Base-by-base conservation (phyloP, 371 early-diverging fungal species). In the Mortierella sp. region DNA sequence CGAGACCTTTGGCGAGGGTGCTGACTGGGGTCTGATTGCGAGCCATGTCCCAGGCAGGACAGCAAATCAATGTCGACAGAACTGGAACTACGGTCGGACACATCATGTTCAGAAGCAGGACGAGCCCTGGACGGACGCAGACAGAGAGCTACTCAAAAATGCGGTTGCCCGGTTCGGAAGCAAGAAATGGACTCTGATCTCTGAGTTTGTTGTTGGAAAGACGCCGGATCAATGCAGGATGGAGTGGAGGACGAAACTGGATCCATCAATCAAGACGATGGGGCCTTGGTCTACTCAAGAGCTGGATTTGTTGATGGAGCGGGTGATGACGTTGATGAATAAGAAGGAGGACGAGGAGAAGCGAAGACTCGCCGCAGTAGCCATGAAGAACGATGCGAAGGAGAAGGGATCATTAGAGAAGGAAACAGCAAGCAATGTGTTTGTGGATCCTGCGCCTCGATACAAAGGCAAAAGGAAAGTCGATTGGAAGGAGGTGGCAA, bases 131-230 rank as follows among this genome's bases (percentile, higher is more conserved):
- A 69, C 58, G 8, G 50, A 60, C 0, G 32, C 34, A 41, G 76
- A 69, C n/a, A 57, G 46, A 8, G 61, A 64, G 46, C 64, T 56
- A 15, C 70, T 76, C 37, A 56, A 60, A 50, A 26, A 17, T 1
- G 76, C 76, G 0, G 70, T 76, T 9, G 58, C 32, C 2, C 56
- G 62, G 41, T 76, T 69, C 23, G 76, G 76, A 23, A 32, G 34
- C 19, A 62, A 61, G 26, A 57, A 43, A 8, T 76, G 76, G 76
- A 49, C 44, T 0, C 5, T 64, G 28, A 50, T 76, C 0, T 69
- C 76, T 0, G 76, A 76, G 41, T 64, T 64, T 49, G 76, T 76
- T 3, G 65, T 69, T 3, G 76, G 76, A 26, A 76, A 76, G 61
- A 64, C 76, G 5, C 53, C 70, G 0, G 34, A 30, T 19, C 57